Evolutionary conservation across 179 eudicot genomes (phyloP).

Genomic region (Amaranthus tricolor): DNA sequence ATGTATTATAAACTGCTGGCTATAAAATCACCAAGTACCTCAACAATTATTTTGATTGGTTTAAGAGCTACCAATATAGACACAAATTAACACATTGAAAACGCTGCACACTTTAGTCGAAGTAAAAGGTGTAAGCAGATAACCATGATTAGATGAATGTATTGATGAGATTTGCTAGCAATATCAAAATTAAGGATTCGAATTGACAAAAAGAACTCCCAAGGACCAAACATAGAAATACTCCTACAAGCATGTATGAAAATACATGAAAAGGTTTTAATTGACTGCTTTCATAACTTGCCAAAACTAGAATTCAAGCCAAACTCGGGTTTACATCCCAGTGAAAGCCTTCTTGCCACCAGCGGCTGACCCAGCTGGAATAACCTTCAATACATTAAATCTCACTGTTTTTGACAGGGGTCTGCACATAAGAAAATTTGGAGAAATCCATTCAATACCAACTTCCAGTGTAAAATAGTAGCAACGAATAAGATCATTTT

Average conservation of each 20-base stretch:
- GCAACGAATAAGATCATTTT: neutral
- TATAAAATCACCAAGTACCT: no score
- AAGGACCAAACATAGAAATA: conserved; percentile 10
- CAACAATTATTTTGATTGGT: no score
- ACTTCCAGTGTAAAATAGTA: neutral
- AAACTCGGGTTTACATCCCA: conserved; percentile 36
- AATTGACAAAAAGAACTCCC: neutral
- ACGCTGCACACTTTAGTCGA: no score
- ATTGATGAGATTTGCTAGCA: neutral
- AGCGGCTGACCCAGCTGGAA: conserved; percentile 79
- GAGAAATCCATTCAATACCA: neutral
- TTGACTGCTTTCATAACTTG: conserved; percentile 4
- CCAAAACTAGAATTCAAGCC: no score
- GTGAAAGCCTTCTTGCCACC: conserved; percentile 88
- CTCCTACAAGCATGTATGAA: conserved; percentile 16
- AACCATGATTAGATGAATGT: neutral
- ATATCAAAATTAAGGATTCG: conserved; percentile 13
- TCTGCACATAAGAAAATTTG: conserved; percentile 29
- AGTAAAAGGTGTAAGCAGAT: neutral
- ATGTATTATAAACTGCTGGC: no score
- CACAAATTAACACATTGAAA: no score
- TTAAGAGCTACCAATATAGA: no score
- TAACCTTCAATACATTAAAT: conserved; percentile 81
- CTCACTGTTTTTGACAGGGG: conserved; percentile 90
- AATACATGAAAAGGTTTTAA: conserved; percentile 5